These are phyloP conservation scores for Tremella mesenterica DNA, from an alignment of 768 basidiomycete genomes.

Conservation along the genomic window DNA sequence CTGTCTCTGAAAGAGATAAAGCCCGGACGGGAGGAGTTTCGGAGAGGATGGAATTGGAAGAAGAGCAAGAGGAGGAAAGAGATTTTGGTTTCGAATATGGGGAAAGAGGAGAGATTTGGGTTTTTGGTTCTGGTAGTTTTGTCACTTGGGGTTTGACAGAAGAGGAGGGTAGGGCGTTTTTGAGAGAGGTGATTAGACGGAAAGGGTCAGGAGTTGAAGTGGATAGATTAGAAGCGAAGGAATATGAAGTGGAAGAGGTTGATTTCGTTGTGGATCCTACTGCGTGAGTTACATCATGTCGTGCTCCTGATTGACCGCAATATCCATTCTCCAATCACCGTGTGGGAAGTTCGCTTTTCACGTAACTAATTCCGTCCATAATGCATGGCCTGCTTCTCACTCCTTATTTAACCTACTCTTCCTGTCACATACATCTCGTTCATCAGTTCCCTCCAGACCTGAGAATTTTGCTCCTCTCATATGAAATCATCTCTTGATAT, in stretches of 20 bases:
- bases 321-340: background rate
- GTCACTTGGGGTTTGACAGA: constrained; percentile 85
- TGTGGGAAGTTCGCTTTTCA: too few relatives aligned
- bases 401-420: too few relatives aligned
- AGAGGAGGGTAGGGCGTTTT: constrained; percentile 62
- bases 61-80: constrained; percentile 36
- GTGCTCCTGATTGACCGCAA: too few relatives aligned
- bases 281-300: constrained; percentile 58
- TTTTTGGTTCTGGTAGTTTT: constrained; percentile 78
- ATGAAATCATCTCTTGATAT: background rate
- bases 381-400: too few relatives aligned
- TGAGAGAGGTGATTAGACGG: constrained; percentile 54
- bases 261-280: constrained; percentile 86
- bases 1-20: too few relatives aligned
- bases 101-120: constrained; percentile 65
- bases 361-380: too few relatives aligned
- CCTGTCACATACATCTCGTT: too few relatives aligned
- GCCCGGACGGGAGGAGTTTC: background rate
- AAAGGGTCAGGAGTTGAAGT: constrained; percentile 50
- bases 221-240: constrained; percentile 55
- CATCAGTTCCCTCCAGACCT: too few relatives aligned
- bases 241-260: constrained; percentile 67
- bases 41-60: constrained; percentile 53
- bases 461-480: too few relatives aligned
- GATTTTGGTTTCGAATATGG: constrained; percentile 36